A percentile compares a stretch with the other conserved stretches of the same genome.
These are phyloP conservation scores for Penicillium sp. DNA, from an alignment of 2,329 filamentous ascomycete genomes.

Conservation along the genomic window DNA sequence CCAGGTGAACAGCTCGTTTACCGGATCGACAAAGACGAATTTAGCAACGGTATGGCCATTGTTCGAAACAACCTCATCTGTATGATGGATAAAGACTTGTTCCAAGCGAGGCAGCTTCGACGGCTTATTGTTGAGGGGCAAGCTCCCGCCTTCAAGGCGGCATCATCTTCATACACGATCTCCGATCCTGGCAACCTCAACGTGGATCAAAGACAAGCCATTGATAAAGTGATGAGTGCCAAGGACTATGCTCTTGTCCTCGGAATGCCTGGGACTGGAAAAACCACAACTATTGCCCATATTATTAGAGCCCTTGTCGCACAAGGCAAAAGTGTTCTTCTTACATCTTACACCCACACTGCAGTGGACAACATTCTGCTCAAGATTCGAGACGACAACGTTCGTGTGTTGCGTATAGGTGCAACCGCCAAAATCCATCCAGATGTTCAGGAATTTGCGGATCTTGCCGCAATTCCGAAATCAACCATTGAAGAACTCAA, in stretches of 20 bases:
- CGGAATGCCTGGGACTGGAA: conserved; percentile 97
- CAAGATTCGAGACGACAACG: conserved; percentile 77
- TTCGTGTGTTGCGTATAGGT: conserved; percentile 80
- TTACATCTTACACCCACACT: conserved; percentile 95
- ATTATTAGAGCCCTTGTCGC: conserved; percentile 88
- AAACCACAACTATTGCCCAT: conserved; percentile 96
- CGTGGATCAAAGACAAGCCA: conserved; percentile 78
- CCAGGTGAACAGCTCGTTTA: conserved; percentile 61
- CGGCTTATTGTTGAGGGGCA: conserved; percentile 75
- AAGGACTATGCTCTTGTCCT: conserved; percentile 95
- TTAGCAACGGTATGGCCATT: conserved; percentile 94
- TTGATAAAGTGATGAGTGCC: conserved; percentile 93
- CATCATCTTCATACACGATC: conserved; percentile 62
- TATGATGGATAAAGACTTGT: conserved; percentile 77
- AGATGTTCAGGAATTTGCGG: conserved; percentile 81
- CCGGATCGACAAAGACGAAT: conserved; percentile 94
- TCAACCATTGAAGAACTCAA: conserved; percentile 79
- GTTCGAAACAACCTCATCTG: conserved; percentile 92
- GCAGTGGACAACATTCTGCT: conserved; percentile 97
- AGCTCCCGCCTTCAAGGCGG: conserved; percentile 69
- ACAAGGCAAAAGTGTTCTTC: conserved; percentile 85
- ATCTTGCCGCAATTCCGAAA: conserved; percentile 71
- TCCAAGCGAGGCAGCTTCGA: conserved; percentile 69
- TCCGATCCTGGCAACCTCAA: conserved; percentile 65
- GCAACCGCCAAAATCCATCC: conserved; percentile 81